Conservation (phyloP, 1,284 basidiomycete species). For the Wolfiporia cocos region DNA sequence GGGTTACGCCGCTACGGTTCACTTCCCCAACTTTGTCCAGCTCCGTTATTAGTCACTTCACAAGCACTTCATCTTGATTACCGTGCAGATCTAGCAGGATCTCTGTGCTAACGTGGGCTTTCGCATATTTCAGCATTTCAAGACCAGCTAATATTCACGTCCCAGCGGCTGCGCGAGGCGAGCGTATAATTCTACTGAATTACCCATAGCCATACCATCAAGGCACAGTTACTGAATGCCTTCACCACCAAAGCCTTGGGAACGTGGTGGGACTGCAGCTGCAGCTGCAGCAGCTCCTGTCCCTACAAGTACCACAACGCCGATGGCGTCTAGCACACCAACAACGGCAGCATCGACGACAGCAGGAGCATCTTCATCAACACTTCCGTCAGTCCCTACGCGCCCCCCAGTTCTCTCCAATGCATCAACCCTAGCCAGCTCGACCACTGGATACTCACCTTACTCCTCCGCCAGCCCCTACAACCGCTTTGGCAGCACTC, state of each 20-base stretch:
- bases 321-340: conserved; percentile 13
- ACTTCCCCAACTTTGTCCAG: too few relatives aligned
- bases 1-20: too few relatives aligned
- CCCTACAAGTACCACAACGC: conserved; percentile 9
- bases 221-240: too few relatives aligned
- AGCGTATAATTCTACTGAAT: too few relatives aligned
- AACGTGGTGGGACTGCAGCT: conserved; percentile 44
- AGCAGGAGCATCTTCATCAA: conserved; percentile 20
- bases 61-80: too few relatives aligned
- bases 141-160: too few relatives aligned
- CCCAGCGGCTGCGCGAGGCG: too few relatives aligned
- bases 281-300: conserved; percentile 15
- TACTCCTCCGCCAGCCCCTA: conserved; percentile 39
- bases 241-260: conserved; percentile 85
- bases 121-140: too few relatives aligned
- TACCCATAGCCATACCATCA: too few relatives aligned
- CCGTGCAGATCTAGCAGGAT: too few relatives aligned
- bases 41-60: too few relatives aligned
- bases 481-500: conserved; percentile 35
- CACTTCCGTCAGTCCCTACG: conserved; percentile 28
- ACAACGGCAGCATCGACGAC: conserved; percentile 10
- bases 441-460: conserved; percentile 25
- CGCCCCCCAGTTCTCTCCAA: conserved; percentile 36
- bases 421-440: conserved; percentile 7
- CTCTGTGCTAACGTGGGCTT: too few relatives aligned